Base-by-base conservation (phyloP, 371 early-diverging fungal genomes). In the Thermomucor indicae-seudaticae region DNA sequence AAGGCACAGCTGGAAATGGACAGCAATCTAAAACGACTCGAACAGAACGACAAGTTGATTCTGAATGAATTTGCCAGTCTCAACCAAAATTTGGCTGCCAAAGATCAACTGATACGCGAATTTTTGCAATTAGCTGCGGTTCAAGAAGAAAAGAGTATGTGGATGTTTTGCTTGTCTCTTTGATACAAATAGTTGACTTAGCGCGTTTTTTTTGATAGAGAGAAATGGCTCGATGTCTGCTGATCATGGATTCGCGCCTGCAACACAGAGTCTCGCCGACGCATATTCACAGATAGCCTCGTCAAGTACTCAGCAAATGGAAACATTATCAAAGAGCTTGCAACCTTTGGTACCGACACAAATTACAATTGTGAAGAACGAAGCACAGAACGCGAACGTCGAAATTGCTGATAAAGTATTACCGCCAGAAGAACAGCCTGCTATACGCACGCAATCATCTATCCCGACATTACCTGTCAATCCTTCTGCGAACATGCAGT, bases 101-200 rank as follows among this genome's bases (percentile, higher is more conserved):
- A 87, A 57, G 86, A 87, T 68, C 58, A 67, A 38, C 51, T 87
- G 8, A 71, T 85, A 45, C 76, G 81, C n/a, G 67, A 79, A 31
- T 67, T 88, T 44, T 62, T 89, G 20, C 66, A 81, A 35, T 67
- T 83, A 34, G 47, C 37, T 10, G 37, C 19, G 3, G 19, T 16
- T 14, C 37, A 37, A 11, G 37, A 37, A 19, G 16, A 37, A n/a
- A n/a, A n/a, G n/a, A n/a, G n/a, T n/a, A n/a, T n/a, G n/a, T n/a
- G n/a, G n/a, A n/a, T n/a, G n/a, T n/a, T n/a, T n/a, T n/a, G n/a
- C n/a, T n/a, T n/a, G n/a, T n/a, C n/a, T n/a, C n/a, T n/a, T n/a
- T n/a, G n/a, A n/a, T n/a, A n/a, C n/a, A n/a, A n/a, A n/a, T n/a
- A n/a, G n/a, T n/a, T n/a, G n/a, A n/a, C n/a, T n/a, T n/a, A 37